Evolutionary conservation across 163 green algal species (phyloP).

Genomic region (Chloromonas sp.): DNA sequence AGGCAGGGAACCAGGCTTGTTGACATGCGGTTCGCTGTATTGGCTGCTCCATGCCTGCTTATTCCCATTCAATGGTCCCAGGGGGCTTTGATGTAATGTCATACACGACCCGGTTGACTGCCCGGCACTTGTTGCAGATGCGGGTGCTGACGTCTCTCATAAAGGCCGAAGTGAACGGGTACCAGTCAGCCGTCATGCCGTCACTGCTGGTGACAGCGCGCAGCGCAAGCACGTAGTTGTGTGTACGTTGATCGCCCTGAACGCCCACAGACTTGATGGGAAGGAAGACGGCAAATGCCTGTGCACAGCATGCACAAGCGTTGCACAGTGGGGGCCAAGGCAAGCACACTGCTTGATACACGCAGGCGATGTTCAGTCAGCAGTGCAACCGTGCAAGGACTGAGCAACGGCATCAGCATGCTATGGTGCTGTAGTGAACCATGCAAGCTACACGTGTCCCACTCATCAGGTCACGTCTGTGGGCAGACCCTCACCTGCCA

Average conservation of each 20-base stretch:
- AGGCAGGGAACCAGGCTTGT: no score
- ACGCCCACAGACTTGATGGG: constrained; percentile 89
- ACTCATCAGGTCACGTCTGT: no score
- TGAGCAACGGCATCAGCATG: no score
- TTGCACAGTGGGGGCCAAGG: no score
- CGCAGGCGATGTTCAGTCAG: no score
- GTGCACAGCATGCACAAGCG: constrained; percentile 4
- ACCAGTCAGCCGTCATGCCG: constrained; percentile 99
- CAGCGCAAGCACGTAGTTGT: constrained; percentile 89
- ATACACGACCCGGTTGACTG: constrained; percentile 96
- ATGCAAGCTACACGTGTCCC: no score
- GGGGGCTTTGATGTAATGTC: constrained; percentile 98
- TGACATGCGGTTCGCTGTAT: no score
- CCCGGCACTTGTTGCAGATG: constrained; percentile 89
- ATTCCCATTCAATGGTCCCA: constrained; percentile 99
- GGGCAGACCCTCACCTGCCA: constrained; percentile 59
- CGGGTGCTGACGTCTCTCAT: constrained; percentile 79
- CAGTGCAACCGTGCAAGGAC: no score
- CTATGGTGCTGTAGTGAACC: no score
- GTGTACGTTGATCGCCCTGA: constrained; percentile 94
- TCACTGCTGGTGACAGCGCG: constrained; percentile 89
- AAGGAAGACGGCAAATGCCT: constrained; percentile 98
- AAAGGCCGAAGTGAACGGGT: constrained; percentile 83
- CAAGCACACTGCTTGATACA: no score
- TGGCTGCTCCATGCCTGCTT: background rate